These are phyloP conservation scores for Davidsoniella virescens DNA, from an alignment of 2,329 filamentous ascomycete genomes.

Conservation along the genomic window DNA sequence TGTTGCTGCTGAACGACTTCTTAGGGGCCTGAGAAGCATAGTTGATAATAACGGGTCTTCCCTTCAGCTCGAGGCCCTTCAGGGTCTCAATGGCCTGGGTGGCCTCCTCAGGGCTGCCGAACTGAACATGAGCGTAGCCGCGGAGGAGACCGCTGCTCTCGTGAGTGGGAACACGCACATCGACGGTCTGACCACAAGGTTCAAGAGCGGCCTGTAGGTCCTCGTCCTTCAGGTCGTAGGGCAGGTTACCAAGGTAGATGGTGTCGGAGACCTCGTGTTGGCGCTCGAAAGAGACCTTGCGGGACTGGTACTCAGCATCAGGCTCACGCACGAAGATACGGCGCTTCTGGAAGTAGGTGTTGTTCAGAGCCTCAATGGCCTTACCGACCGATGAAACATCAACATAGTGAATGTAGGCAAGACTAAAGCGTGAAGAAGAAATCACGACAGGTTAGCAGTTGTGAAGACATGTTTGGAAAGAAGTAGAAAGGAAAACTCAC, in stretches of 20 bases:
- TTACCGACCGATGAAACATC: constrained; percentile 2
- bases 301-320: constrained; percentile 1
- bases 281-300: neutral
- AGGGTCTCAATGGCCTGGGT: constrained; percentile 40
- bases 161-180: constrained; percentile 72
- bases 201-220: constrained; percentile 68
- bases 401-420: constrained; percentile 10
- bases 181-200: constrained; percentile 50
- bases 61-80: constrained; percentile 41
- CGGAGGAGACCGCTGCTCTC: constrained; percentile 62
- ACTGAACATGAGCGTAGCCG: constrained; percentile 76
- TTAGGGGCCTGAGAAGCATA: constrained; percentile 27
- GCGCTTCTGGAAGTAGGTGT: constrained; percentile 12
- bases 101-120: constrained; percentile 52
- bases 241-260: constrained; percentile 73
- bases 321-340: constrained; percentile 9
- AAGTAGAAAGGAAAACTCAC: constrained; percentile 5
- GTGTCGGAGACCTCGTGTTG: constrained; percentile 22
- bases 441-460: neutral
- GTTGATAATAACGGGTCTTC: constrained; percentile 49
- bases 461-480: neutral
- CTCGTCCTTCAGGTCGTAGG: constrained; percentile 69
- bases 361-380: constrained; percentile 8
- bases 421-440: neutral
- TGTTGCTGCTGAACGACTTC: no score